phyloP scores from a whole-genome alignment of 2,329 filamentous ascomycete genomes.

The Fusarium pseudoanthophilum region DNA sequence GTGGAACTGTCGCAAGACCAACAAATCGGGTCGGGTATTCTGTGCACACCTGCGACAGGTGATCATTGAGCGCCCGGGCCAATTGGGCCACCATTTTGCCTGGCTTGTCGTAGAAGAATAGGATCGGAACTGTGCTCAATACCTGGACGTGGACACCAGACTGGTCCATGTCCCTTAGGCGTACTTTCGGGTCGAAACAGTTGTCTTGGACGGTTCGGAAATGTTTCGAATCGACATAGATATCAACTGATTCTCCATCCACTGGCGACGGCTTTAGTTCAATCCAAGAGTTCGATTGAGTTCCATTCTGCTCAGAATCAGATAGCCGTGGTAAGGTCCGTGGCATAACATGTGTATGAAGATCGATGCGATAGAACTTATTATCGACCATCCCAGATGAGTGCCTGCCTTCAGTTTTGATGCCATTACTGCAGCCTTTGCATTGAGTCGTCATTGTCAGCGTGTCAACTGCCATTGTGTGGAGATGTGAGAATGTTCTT shows the following conservation, averaged over 20 bases:
- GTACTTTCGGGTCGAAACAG: neutral
- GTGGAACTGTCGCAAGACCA: neutral
- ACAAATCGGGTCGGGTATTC: neutral
- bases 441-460: neutral
- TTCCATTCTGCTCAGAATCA: neutral
- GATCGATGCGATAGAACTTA: neutral
- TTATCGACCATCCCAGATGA: neutral
- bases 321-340: neutral
- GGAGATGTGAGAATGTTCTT: neutral
- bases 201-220: neutral
- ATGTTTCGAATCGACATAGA: neutral
- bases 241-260: neutral
- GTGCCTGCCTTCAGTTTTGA: too few relatives aligned
- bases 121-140: neutral
- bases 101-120: neutral
- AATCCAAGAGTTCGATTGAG: neutral
- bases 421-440: neutral
- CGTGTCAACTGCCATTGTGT: neutral
- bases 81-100: neutral
- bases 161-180: neutral
- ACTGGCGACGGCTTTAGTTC: neutral
- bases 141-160: neutral
- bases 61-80: neutral
- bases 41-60: neutral
- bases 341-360: neutral